Evolutionary conservation across 2,329 filamentous ascomycete species (phyloP).

Genomic region (Dactylellina leptospora): DNA sequence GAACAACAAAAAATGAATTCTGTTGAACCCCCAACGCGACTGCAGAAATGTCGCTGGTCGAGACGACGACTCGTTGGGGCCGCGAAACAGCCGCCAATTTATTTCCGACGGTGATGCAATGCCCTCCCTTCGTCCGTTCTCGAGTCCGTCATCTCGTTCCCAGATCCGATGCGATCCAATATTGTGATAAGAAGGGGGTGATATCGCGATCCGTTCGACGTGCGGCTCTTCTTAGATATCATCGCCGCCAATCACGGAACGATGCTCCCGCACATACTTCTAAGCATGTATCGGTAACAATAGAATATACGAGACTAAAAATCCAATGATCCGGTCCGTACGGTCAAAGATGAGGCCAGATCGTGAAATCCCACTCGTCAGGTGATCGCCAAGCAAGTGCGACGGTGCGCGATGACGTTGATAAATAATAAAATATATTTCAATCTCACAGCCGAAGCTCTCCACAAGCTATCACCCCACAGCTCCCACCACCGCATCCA

Average conservation of each 20-base stretch:
- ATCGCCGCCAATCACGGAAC: no score
- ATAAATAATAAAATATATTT: background rate
- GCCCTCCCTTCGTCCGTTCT: slow-evolving; percentile 37
- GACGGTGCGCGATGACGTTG: slow-evolving; percentile 27
- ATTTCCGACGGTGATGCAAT: background rate
- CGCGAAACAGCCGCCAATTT: slow-evolving; percentile 25
- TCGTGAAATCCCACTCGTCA: no score
- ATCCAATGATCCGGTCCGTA: no score
- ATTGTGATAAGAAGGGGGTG: background rate
- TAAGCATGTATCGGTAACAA: no score
- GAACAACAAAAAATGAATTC: slow-evolving; percentile 27
- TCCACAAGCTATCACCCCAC: slow-evolving; percentile 13
- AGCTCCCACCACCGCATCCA: background rate
- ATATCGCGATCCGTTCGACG: background rate
- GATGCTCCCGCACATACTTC: no score
- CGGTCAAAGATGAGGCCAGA: no score
- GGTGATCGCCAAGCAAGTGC: slow-evolving; percentile 31
- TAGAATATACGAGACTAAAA: no score
- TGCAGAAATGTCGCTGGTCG: slow-evolving; percentile 25
- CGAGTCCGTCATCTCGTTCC: slow-evolving; percentile 16
- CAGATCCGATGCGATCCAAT: slow-evolving; percentile 30
- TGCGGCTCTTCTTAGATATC: no score
- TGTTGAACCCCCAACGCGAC: slow-evolving; percentile 53
- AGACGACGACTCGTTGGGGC: no score
- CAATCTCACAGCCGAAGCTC: background rate